A percentile compares a stretch with the other conserved stretches of the same genome.
Conservation (phyloP, 768 basidiomycete genomes). For the Kwoniella mangroviensis region DNA sequence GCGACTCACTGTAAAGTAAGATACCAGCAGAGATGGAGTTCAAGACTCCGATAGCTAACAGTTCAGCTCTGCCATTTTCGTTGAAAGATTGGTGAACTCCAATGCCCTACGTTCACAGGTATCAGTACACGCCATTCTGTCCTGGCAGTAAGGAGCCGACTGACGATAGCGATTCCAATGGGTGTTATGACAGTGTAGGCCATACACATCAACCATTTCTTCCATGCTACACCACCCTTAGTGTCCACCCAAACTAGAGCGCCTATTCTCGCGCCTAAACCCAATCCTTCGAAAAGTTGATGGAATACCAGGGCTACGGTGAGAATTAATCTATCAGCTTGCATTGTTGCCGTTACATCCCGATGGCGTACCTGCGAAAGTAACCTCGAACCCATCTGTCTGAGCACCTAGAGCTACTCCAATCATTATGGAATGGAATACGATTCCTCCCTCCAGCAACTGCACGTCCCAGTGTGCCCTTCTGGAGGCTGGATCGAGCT, state of each 20-base stretch:
- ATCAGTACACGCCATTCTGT: background rate
- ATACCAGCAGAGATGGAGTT: constrained; percentile 20
- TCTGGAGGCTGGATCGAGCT: constrained; percentile 12
- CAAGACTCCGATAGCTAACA: constrained; percentile 16
- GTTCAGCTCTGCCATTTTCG: constrained; percentile 13
- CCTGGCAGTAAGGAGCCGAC: too few relatives aligned
- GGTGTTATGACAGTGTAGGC: constrained; percentile 19
- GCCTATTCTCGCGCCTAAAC: constrained; percentile 16
- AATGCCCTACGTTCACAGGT: background rate
- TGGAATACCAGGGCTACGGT: constrained; percentile 15
- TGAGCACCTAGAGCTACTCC: constrained; percentile 15
- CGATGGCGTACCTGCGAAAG: constrained; percentile 10
- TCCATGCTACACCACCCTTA: constrained; percentile 3
- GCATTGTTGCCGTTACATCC: too few relatives aligned
- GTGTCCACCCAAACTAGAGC: constrained; percentile 1
- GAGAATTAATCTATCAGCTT: too few relatives aligned
- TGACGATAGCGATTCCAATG: constrained; percentile 15
- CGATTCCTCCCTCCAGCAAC: constrained; percentile 15
- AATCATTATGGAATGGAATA: constrained; percentile 21
- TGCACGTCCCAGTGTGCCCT: constrained; percentile 19
- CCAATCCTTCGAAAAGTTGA: constrained; percentile 17
- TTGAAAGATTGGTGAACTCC: constrained; percentile 21
- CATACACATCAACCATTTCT: constrained; percentile 18
- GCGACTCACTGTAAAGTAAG: constrained; percentile 15
- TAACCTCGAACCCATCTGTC: constrained; percentile 6